phyloP scores from a whole-genome alignment of 169 alveolate species.

The Eimeria sp. region DNA sequence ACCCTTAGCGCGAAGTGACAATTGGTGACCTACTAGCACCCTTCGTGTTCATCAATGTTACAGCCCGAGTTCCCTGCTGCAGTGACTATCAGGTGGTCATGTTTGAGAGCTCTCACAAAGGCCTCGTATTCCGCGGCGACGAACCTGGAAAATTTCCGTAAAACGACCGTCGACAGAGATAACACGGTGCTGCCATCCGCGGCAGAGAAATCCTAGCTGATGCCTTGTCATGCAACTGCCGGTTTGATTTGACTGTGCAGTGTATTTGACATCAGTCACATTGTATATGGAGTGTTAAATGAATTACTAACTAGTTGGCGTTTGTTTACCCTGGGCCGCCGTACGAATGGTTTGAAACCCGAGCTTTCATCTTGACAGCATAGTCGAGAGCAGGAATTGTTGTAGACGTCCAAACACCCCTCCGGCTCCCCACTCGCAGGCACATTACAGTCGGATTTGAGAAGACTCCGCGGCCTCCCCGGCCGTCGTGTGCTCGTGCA shows the following conservation, averaged over 20 bases:
- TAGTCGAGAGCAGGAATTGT: conserved; percentile 87
- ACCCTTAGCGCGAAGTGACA: background rate
- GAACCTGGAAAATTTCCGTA: background rate
- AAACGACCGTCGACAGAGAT: background rate
- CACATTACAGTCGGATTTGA: conserved; percentile 79
- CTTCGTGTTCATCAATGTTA: conserved; percentile 72
- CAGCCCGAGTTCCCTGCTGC: conserved; percentile 84
- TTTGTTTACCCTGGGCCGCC: conserved; percentile 85
- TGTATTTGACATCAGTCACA: background rate
- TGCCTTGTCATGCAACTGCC: background rate
- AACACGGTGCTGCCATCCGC: background rate
- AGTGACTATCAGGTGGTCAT: conserved; percentile 76
- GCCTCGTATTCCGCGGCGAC: conserved; percentile 79
- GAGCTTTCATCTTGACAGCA: conserved; percentile 87
- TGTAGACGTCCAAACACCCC: conserved; percentile 80
- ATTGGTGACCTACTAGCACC: conserved; percentile 57
- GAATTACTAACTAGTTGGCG: background rate
- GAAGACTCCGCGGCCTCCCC: conserved; percentile 87
- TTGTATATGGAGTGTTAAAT: background rate
- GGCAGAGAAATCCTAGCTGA: background rate
- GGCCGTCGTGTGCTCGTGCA: conserved; percentile 87
- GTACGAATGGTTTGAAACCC: conserved; percentile 87
- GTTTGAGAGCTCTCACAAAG: conserved; percentile 60
- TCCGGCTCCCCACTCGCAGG: conserved; percentile 78
- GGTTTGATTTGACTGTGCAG: background rate